These are phyloP conservation scores for Heliamphora pulchella DNA, from an alignment of 179 eudicot genomes.

Conservation along the genomic window DNA sequence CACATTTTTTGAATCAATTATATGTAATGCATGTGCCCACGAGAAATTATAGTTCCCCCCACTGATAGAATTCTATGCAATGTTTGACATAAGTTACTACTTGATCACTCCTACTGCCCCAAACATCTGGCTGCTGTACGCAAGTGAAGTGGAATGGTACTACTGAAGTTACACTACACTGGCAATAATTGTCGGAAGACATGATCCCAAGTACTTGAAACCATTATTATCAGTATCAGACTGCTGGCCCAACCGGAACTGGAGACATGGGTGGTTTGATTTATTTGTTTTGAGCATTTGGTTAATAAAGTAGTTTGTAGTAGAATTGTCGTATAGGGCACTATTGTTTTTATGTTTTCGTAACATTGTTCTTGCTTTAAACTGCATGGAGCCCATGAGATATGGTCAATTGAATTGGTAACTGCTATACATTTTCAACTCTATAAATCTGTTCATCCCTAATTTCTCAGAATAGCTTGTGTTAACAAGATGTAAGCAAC, in stretches of 20 bases:
- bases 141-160: not conserved
- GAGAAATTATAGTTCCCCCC: not conserved
- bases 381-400: not conserved
- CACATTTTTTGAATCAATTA: not conserved
- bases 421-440: not conserved
- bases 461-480: not conserved
- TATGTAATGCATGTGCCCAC: not conserved
- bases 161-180: not conserved
- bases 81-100: not conserved
- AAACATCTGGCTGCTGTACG: conserved; percentile 1
- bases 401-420: not conserved
- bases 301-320: not conserved
- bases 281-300: not conserved
- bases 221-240: not conserved
- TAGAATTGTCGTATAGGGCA: too few relatives aligned
- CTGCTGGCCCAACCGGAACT: not conserved
- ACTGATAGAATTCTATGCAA: not conserved
- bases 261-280: too few relatives aligned
- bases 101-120: conserved; percentile 1
- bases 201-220: not conserved
- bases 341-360: too few relatives aligned
- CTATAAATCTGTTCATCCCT: not conserved
- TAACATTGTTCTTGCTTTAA: not conserved
- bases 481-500: not conserved
- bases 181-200: not conserved